phyloP scores from a whole-genome alignment of 495 filamentous ascomycete genomes.

The Daldinia caldariorum region DNA sequence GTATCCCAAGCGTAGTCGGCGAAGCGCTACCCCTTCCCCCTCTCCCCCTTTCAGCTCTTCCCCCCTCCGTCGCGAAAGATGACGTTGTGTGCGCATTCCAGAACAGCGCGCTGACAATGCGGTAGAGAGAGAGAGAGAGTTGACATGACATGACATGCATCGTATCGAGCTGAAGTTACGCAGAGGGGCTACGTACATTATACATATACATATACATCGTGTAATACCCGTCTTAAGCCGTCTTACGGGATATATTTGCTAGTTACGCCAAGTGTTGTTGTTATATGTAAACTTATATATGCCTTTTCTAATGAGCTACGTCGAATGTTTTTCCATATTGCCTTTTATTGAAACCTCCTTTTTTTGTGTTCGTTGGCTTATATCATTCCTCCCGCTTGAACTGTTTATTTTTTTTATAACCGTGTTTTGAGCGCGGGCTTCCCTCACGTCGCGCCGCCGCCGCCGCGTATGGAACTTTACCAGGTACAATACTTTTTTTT shows the following conservation, averaged over 20 bases:
- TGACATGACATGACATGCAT: not conserved
- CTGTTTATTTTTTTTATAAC: constrained; percentile 3
- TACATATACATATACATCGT: not conserved
- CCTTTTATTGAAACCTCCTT: not conserved
- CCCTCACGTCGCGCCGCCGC: constrained; percentile 27
- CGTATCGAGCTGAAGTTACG: constrained; percentile 10
- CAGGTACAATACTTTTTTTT: not conserved
- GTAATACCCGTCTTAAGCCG: constrained; percentile 14
- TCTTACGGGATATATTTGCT: constrained; percentile 17
- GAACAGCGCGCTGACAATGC: constrained; percentile 1
- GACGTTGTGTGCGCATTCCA: constrained; percentile 16
- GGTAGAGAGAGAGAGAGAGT: not conserved
- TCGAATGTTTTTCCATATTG: constrained; percentile 11
- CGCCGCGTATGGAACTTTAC: not conserved
- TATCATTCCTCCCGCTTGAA: not conserved
- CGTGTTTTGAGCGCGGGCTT: constrained; percentile 11
- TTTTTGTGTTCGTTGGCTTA: constrained; percentile 1
- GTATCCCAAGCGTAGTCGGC: constrained; percentile 20
- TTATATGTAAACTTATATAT: not conserved
- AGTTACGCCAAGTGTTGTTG: not conserved
- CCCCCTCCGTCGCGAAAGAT: constrained; percentile 14
- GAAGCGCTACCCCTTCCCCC: not conserved
- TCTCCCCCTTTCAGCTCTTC: not conserved
- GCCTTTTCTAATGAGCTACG: constrained; percentile 5
- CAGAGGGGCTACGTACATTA: constrained; percentile 10